phyloP scores from a whole-genome alignment of 164 flowering plant species.

The Nelumbo lutea region DNA sequence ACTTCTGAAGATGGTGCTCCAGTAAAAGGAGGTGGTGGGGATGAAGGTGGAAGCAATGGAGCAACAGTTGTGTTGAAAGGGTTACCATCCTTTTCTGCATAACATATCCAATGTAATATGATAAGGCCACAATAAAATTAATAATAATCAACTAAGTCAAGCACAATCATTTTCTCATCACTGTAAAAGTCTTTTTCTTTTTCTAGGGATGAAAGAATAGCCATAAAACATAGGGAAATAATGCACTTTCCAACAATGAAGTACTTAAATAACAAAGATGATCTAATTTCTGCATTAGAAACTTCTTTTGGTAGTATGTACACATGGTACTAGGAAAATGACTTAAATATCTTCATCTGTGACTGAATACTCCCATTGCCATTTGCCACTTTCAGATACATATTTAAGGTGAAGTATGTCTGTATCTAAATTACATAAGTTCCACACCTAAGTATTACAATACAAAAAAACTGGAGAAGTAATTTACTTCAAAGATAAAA shows the following conservation, averaged over 20 bases:
- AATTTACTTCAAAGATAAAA: conserved; percentile 6
- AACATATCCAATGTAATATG: conserved; percentile 10
- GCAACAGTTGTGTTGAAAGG: conserved; percentile 53
- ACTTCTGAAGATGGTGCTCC: conserved; percentile 31
- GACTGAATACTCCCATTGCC: too few relatives aligned
- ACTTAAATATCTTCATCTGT: not conserved
- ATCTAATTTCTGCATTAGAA: not conserved
- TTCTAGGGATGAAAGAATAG: not conserved
- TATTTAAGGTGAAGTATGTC: too few relatives aligned
- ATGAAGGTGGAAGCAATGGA: conserved; percentile 18
- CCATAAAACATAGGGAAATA: too few relatives aligned
- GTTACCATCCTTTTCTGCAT: conserved; percentile 83
- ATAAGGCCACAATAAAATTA: not conserved
- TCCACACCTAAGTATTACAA: not conserved
- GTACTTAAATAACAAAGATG: not conserved
- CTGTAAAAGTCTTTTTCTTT: not conserved
- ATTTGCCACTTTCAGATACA: too few relatives aligned
- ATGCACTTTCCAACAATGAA: too few relatives aligned
- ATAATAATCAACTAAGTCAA: not conserved
- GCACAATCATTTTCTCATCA: not conserved
- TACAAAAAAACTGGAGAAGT: not conserved
- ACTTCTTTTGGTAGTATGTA: not conserved
- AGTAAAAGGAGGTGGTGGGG: conserved; percentile 24
- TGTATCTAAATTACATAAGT: too few relatives aligned
- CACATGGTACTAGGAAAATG: not conserved